These are phyloP conservation scores for Lactifluus hygrophoroides DNA, from an alignment of 768 basidiomycete species.

Conservation along the genomic window DNA sequence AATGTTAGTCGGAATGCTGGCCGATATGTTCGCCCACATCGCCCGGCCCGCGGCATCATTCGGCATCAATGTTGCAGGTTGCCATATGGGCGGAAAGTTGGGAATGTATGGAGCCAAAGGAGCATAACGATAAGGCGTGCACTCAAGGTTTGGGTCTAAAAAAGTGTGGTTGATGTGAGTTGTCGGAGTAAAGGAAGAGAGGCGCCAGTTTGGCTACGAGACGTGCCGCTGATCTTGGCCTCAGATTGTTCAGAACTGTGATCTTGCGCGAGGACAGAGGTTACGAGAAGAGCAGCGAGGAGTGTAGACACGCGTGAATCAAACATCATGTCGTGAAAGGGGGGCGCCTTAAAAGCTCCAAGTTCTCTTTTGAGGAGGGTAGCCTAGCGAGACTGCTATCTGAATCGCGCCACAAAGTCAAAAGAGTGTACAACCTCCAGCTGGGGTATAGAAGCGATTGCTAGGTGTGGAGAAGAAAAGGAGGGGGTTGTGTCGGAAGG, in stretches of 20 bases:
- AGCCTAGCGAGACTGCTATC: too few species aligned
- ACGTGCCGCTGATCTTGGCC: constrained; percentile 12
- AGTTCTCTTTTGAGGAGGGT: neutral
- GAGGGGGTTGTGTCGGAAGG: too few species aligned
- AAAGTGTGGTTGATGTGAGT: neutral
- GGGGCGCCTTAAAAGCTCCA: neutral
- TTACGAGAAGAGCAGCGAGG: neutral
- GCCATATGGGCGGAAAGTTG: constrained; percentile 12
- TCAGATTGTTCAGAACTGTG: constrained; percentile 16
- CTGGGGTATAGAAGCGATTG: neutral
- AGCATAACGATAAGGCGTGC: constrained; percentile 15
- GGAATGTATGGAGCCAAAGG: neutral
- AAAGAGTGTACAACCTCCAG: neutral
- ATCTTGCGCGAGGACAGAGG: constrained; percentile 4
- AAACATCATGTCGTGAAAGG: neutral
- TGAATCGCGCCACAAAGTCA: neutral
- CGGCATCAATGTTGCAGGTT: constrained; percentile 11
- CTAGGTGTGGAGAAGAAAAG: neutral
- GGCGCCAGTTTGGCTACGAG: neutral
- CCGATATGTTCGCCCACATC: constrained; percentile 37
- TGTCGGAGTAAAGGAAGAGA: neutral
- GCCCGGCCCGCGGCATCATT: constrained; percentile 19
- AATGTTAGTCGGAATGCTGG: constrained; percentile 39
- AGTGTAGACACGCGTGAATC: neutral
- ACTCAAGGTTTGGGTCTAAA: constrained; percentile 13